These are phyloP conservation scores for Ogataea hybrid DNA, from an alignment of 1,139 yeast species.

Conservation along the genomic window DNA sequence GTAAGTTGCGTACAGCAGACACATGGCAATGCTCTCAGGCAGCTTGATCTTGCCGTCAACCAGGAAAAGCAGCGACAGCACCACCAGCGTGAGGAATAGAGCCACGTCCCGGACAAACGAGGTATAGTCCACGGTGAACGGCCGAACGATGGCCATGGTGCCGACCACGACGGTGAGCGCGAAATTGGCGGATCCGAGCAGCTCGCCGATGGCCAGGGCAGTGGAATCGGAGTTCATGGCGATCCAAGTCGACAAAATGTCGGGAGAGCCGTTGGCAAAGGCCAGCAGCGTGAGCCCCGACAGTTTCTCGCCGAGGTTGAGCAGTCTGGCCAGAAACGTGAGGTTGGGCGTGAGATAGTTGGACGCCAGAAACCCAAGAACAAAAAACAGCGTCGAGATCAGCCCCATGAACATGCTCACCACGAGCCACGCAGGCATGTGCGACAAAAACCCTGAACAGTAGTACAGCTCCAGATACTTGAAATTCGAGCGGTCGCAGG, in stretches of 20 bases:
- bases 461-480: conserved; percentile 21
- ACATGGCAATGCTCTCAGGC: conserved; percentile 48
- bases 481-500: conserved; percentile 17
- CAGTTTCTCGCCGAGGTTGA: conserved; percentile 70
- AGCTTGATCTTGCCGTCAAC: conserved; percentile 50
- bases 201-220: conserved; percentile 81
- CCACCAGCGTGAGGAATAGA: conserved; percentile 35
- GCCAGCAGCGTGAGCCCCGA: conserved; percentile 90
- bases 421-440: conserved; percentile 6
- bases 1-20: conserved; percentile 39
- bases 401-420: conserved; percentile 14
- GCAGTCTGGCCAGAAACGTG: conserved; percentile 53
- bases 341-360: conserved; percentile 76
- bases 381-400: conserved; percentile 48
- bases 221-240: conserved; percentile 71
- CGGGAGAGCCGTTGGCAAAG: conserved; percentile 91
- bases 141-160: conserved; percentile 63
- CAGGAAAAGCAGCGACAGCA: conserved; percentile 42
- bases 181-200: conserved; percentile 81
- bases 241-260: conserved; percentile 77
- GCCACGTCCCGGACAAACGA: conserved; percentile 45
- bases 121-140: conserved; percentile 50
- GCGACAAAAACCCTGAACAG: conserved; percentile 14
- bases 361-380: conserved; percentile 72
- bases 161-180: conserved; percentile 78